These are phyloP conservation scores for Fusarium hainanense DNA, from an alignment of 2,329 filamentous ascomycete genomes.

Conservation along the genomic window DNA sequence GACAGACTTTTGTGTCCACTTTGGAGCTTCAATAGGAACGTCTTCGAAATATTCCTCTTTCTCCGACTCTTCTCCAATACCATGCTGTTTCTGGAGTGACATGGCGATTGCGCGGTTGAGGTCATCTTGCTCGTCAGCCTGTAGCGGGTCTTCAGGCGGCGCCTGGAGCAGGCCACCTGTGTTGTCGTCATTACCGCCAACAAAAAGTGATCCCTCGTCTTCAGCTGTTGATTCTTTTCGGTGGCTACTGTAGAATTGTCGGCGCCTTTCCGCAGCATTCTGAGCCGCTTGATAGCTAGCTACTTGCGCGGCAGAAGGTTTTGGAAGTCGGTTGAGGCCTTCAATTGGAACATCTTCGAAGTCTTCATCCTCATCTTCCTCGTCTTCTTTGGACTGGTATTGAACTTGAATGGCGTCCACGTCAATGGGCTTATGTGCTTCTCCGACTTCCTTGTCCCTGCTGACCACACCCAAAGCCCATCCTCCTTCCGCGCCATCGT, in stretches of 20 bases:
- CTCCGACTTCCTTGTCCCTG: conserved; percentile 81
- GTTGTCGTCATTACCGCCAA: conserved; percentile 49
- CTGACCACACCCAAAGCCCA: conserved; percentile 96
- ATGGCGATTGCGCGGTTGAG: conserved; percentile 84
- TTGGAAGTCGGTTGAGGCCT: conserved; percentile 86
- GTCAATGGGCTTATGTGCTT: conserved; percentile 89
- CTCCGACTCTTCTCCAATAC: conserved; percentile 50
- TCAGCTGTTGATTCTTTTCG: conserved; percentile 43
- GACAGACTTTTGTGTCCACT: conserved; percentile 68
- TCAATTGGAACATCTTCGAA: conserved; percentile 96
- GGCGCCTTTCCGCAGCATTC: conserved; percentile 42
- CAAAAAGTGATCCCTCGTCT: conserved; percentile 61
- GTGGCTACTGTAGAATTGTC: conserved; percentile 44
- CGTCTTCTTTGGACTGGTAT: conserved; percentile 67
- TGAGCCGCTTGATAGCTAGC: conserved; percentile 44
- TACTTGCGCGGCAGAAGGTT: conserved; percentile 49
- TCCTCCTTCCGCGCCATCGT: conserved; percentile 92
- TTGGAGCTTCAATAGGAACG: conserved; percentile 57
- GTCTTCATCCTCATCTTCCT: conserved; percentile 78
- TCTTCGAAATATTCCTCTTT: conserved; percentile 63
- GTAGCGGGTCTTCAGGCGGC: conserved; percentile 53
- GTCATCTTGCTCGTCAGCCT: conserved; percentile 66
- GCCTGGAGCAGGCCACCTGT: conserved; percentile 31
- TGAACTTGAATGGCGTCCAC: conserved; percentile 76
- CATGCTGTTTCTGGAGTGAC: conserved; percentile 77